Conservation (phyloP, 2,329 filamentous ascomycete species). For the Trichoderma hamatum region DNA sequence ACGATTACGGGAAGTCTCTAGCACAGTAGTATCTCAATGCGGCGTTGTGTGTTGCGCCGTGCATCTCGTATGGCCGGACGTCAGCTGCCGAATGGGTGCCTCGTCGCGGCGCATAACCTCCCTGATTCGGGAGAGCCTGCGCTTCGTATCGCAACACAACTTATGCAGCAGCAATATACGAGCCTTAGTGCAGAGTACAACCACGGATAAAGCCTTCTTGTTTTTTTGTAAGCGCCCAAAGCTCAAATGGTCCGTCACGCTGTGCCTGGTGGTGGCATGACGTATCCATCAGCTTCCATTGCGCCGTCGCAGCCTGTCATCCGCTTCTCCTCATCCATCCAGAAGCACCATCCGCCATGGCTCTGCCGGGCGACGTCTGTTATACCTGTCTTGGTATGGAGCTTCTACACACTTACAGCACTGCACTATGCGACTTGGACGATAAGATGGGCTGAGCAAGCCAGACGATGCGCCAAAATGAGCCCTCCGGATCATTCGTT, state of each 20-base stretch:
- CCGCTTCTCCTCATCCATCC: background rate
- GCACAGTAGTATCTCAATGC: background rate
- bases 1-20: slow-evolving; percentile 22
- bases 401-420: background rate
- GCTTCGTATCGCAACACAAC: slow-evolving; percentile 3
- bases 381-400: background rate
- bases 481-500: slow-evolving; percentile 24
- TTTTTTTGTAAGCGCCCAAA: slow-evolving; percentile 4
- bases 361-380: background rate
- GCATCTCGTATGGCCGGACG: slow-evolving; percentile 25
- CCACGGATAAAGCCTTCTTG: background rate
- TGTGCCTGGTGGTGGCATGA: slow-evolving; percentile 21
- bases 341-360: background rate
- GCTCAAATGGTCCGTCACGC: slow-evolving; percentile 2
- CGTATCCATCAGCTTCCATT: slow-evolving; percentile 10
- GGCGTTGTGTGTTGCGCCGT: slow-evolving; percentile 8
- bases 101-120: slow-evolving; percentile 7
- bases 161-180: slow-evolving; percentile 11
- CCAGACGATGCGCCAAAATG: background rate
- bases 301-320: background rate
- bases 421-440: background rate
- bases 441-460: background rate
- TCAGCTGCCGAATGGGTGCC: slow-evolving; percentile 25
- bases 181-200: background rate
- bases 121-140: slow-evolving; percentile 13